These are phyloP conservation scores for Telfairia occidentalis DNA, from an alignment of 331 rosid species.

Conservation along the genomic window DNA sequence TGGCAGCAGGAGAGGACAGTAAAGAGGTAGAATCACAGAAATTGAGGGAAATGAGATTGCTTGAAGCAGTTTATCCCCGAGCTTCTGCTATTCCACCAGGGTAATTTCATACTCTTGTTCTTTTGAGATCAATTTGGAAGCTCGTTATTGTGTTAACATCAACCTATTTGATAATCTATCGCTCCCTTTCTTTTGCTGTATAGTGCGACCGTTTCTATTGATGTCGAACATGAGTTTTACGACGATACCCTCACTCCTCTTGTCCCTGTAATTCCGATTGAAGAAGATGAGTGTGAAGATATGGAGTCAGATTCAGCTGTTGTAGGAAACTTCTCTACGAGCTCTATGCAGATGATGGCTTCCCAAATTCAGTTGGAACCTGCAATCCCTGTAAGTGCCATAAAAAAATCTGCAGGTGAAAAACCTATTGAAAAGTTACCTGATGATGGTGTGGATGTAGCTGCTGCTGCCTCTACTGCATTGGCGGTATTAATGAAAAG, in stretches of 20 bases:
- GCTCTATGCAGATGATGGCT: constrained; percentile 12
- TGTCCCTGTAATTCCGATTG: constrained; percentile 45
- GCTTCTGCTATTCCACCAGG: constrained; percentile 45
- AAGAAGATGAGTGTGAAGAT: constrained; percentile 34
- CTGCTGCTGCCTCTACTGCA: constrained; percentile 39
- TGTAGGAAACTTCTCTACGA: constrained; percentile 8
- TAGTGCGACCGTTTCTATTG: constrained; percentile 41
- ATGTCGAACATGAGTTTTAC: constrained; percentile 27
- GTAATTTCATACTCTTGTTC: constrained; percentile 21
- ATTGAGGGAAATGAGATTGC: constrained; percentile 37
- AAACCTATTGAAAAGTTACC: constrained; percentile 18
- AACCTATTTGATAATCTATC: background rate
- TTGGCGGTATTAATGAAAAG: constrained; percentile 30
- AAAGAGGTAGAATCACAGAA: constrained; percentile 35
- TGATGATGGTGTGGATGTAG: constrained; percentile 23
- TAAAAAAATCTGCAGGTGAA: background rate
- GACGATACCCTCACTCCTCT: constrained; percentile 45
- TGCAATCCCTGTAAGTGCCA: background rate
- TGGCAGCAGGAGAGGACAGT: constrained; percentile 65
- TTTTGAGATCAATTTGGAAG: background rate
- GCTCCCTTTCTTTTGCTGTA: background rate
- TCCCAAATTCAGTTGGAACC: constrained; percentile 9
- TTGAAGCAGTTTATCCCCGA: constrained; percentile 65
- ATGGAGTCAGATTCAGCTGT: constrained; percentile 11
- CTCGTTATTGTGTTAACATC: background rate